These are phyloP conservation scores for Tephrocybe sp. DNA, from an alignment of 768 basidiomycete genomes.

Conservation along the genomic window DNA sequence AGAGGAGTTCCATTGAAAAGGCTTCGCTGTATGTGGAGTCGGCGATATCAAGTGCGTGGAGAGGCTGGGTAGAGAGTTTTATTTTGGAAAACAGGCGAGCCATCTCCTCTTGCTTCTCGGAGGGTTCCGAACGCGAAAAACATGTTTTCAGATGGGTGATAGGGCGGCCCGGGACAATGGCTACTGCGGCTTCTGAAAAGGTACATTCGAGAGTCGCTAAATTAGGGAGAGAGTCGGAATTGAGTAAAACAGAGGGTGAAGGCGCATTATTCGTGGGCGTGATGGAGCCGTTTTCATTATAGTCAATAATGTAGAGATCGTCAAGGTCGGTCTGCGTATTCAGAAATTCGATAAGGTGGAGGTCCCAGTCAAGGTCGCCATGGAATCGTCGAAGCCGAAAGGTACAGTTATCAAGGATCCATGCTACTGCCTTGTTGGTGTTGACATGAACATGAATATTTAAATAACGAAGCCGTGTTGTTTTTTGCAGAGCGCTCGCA, in stretches of 20 bases:
- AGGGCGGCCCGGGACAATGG: slow-evolving; percentile 55
- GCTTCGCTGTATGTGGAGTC: slow-evolving; percentile 55
- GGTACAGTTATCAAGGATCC: slow-evolving; percentile 37
- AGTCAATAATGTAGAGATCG: slow-evolving; percentile 50
- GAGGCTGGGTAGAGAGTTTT: slow-evolving; percentile 36
- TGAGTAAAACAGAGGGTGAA: slow-evolving; percentile 23
- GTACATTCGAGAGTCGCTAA: slow-evolving; percentile 62
- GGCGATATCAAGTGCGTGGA: slow-evolving; percentile 58
- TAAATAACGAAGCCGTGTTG: slow-evolving; percentile 46
- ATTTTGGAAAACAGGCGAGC: slow-evolving; percentile 43
- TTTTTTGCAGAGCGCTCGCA: slow-evolving; percentile 46
- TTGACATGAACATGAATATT: slow-evolving; percentile 45
- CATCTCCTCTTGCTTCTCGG: slow-evolving; percentile 54
- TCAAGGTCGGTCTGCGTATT: slow-evolving; percentile 42
- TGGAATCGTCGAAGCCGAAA: slow-evolving; percentile 62
- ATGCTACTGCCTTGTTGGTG: slow-evolving; percentile 30
- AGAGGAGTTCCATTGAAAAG: slow-evolving; percentile 54
- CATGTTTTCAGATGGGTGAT: slow-evolving; percentile 66
- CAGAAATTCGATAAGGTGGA: slow-evolving; percentile 49
- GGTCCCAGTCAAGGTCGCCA: slow-evolving; percentile 68
- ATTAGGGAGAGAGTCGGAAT: slow-evolving; percentile 38
- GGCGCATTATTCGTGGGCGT: slow-evolving; percentile 17
- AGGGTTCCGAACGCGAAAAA: slow-evolving; percentile 49
- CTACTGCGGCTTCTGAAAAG: slow-evolving; percentile 59
- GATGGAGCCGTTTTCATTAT: slow-evolving; percentile 25